Percentiles rank a stretch among this genome's conserved stretches.
Conservation (phyloP, 139 green algal genomes). For the Chlamydomonas sp. region DNA sequence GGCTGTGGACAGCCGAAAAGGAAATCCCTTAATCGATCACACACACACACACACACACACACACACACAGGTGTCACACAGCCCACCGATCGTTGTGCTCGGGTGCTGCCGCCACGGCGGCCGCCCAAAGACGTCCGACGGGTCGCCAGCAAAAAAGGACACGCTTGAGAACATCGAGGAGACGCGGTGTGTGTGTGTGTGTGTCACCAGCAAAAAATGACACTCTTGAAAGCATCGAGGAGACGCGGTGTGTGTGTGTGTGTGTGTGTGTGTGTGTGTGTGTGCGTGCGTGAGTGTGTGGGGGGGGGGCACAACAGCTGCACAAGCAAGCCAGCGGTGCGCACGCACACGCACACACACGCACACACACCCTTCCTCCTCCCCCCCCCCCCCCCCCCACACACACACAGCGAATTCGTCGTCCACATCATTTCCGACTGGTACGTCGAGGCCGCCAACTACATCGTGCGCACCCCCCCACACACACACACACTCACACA, state of each 20-base stretch:
- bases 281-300: no score
- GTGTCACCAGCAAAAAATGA: slow-evolving; percentile 69
- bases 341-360: no score
- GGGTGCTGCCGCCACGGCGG: slow-evolving; percentile 36
- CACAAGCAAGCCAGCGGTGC: neutral
- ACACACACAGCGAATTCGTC: slow-evolving; percentile 82
- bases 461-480: no score
- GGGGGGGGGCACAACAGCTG: no score
- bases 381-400: no score
- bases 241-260: slow-evolving; percentile 62
- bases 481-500: no score
- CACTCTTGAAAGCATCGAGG: slow-evolving; percentile 82
- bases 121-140: slow-evolving; percentile 21
- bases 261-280: no score
- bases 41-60: no score
- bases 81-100: slow-evolving; percentile 63
- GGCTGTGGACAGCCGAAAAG: no score
- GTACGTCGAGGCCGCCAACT: slow-evolving; percentile 92
- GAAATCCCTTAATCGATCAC: no score
- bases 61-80: slow-evolving; percentile 61
- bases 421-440: slow-evolving; percentile 93
- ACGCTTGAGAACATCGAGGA: slow-evolving; percentile 82
- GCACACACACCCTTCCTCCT: no score
- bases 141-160: slow-evolving; percentile 70
- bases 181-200: no score